Percentiles rank a stretch among this genome's conserved stretches.
Conservation (phyloP, 2,329 filamentous ascomycete genomes). For the Rhinocladiella mackenziei region DNA sequence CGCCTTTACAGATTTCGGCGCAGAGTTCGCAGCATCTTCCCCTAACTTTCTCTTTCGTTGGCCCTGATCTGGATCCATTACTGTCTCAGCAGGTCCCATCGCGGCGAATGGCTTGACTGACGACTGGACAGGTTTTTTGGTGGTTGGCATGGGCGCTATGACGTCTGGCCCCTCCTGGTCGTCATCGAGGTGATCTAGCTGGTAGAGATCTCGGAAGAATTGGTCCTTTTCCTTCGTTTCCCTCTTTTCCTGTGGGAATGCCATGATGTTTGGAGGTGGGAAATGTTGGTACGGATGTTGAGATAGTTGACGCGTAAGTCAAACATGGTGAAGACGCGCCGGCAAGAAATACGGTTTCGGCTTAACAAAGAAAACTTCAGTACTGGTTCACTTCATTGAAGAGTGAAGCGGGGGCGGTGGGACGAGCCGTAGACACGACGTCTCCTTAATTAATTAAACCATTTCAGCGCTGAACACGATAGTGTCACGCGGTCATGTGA, state of each 20-base stretch:
- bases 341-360: background rate
- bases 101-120: background rate
- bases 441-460: constrained; percentile 5
- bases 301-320: background rate
- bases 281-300: background rate
- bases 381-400: constrained; percentile 6
- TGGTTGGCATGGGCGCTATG: constrained; percentile 7
- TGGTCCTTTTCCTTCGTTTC: constrained; percentile 25
- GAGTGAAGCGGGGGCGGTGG: constrained; percentile 17
- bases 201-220: constrained; percentile 26
- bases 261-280: constrained; percentile 12
- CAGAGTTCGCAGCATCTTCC: background rate
- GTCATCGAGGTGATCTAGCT: constrained; percentile 29
- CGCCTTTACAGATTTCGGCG: too few species aligned
- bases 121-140: background rate
- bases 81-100: background rate
- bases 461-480: constrained; percentile 11
- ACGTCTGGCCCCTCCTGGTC: constrained; percentile 27
- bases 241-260: constrained; percentile 13
- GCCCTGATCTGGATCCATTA: background rate
- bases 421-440: constrained; percentile 8
- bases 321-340: constrained; percentile 2
- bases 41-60: background rate
- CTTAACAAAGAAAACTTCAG: background rate
- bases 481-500: constrained; percentile 19